Base-by-base conservation (phyloP, 164 flowering plant species). In the Nelumbo lutea region DNA sequence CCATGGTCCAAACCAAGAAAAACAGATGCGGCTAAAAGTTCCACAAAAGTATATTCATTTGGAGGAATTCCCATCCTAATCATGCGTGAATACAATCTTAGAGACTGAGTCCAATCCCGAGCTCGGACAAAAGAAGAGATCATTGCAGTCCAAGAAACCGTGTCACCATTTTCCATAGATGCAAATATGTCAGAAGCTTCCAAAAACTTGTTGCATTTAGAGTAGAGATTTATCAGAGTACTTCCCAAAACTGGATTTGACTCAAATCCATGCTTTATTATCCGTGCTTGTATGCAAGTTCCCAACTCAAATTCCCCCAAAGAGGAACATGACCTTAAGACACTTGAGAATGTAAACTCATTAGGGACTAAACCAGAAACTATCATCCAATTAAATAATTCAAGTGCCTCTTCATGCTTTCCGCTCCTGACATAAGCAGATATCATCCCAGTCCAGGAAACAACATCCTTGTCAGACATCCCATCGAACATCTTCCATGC, bases 31-130 rank as follows among this genome's bases (percentile, higher is more conserved):
- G 42, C 66, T 11, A 85, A 64, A 59, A 87, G 70, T 48, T 83
- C 83, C 42, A 79, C 89, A 73, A 84, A 85, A 47, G 91, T 84
- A 63, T 79, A 87, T 77, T 78, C 86, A 62, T 84, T 84, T 2
- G 91, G 89, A 69, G n/a, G 43, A 63, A 83, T 58, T 8, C 87
- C 81, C 10, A 68, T 79, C n/a, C 47, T 44, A 62, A 85, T 45
- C 91, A 87, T 87, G 11, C 52, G 43, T 1, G 48, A 13, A 70
- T 79, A 85, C 38, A 81, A 64, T 44, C 67, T 43, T 7, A 85
- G 10, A 65, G 83, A 79, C 68, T n/a, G 76, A 40, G 42, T 66
- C 82, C 83, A 83, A 41, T 77, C 68, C 53, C 68, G 59, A 64
- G 70, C 77, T 67, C 79, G 72, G 1, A 77, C 72, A 42, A 72